Percentiles rank a stretch among this genome's conserved stretches.
Conservation (phyloP, 345 rosid species). For the Firmiana major region DNA sequence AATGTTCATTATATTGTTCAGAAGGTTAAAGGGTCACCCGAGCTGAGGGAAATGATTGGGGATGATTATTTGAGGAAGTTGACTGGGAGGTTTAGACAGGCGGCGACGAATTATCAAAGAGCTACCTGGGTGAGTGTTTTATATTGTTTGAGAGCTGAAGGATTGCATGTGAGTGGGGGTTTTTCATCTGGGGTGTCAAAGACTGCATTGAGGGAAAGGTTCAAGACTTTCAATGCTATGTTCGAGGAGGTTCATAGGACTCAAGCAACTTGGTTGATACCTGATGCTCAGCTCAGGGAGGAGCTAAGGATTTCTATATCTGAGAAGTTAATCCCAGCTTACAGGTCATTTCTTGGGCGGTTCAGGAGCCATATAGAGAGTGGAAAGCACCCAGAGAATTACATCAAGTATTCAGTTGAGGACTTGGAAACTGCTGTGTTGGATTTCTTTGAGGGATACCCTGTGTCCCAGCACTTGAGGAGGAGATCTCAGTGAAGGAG, state of each 20-base stretch:
- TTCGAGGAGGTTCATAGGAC: slow-evolving; percentile 89
- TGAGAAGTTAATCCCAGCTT: slow-evolving; percentile 84
- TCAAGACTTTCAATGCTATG: slow-evolving; percentile 80
- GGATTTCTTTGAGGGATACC: slow-evolving; percentile 91
- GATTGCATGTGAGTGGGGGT: slow-evolving; percentile 72
- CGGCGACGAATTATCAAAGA: slow-evolving; percentile 78
- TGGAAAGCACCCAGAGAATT: slow-evolving; percentile 91
- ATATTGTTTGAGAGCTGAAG: slow-evolving; percentile 84
- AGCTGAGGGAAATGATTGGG: slow-evolving; percentile 84
- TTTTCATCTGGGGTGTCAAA: slow-evolving; percentile 88
- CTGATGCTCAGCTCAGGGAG: slow-evolving; percentile 80
- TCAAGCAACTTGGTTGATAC: slow-evolving; percentile 77
- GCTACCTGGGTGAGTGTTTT: slow-evolving; percentile 81
- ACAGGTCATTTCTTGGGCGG: slow-evolving; percentile 87
- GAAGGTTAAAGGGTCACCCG: slow-evolving; percentile 76
- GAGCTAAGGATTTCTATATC: slow-evolving; percentile 86
- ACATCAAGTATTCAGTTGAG: slow-evolving; percentile 81
- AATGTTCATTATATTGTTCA: slow-evolving; percentile 88
- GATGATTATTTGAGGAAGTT: slow-evolving; percentile 73
- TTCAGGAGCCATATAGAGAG: slow-evolving; percentile 90
- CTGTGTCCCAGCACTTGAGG: slow-evolving; percentile 71
- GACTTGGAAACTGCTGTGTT: slow-evolving; percentile 77
- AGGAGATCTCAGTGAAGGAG: slow-evolving; percentile 62
- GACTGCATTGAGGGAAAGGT: slow-evolving; percentile 80
- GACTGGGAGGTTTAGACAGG: slow-evolving; percentile 69